phyloP scores from a whole-genome alignment of 2,329 filamentous ascomycete species.

The Tolypocladium guangdongense region DNA sequence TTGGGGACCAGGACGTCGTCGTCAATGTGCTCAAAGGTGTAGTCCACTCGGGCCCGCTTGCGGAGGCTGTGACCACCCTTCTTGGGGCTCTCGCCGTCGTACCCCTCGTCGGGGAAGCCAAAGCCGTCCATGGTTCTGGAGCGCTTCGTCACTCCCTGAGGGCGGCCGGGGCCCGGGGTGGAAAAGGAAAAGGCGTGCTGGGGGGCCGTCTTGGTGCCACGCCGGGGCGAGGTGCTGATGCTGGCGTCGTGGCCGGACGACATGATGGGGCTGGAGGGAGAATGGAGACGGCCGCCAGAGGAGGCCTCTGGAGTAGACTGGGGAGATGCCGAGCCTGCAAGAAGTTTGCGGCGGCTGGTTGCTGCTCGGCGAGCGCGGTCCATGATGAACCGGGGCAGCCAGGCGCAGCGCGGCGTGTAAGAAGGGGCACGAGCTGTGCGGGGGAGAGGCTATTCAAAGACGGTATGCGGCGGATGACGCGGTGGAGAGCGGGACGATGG shows the following conservation, averaged over 20 bases:
- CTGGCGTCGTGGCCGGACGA: conserved; percentile 16
- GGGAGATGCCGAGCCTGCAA: conserved; percentile 22
- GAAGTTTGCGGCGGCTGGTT: conserved; percentile 19
- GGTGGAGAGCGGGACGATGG: neutral
- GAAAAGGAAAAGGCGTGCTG: conserved; percentile 27
- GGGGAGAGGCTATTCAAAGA: conserved; percentile 1
- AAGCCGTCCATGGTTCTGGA: conserved; percentile 31
- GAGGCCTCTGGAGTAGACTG: conserved; percentile 19
- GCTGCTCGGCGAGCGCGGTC: conserved; percentile 25
- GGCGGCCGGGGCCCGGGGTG: conserved; percentile 18
- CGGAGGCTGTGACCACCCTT: conserved; percentile 50
- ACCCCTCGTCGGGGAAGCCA: conserved; percentile 24
- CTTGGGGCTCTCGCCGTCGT: conserved; percentile 36
- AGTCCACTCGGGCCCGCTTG: conserved; percentile 45
- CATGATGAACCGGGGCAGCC: conserved; percentile 22
- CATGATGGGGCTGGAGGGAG: conserved; percentile 20
- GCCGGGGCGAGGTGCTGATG: conserved; percentile 17
- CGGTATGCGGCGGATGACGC: neutral
- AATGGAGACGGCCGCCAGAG: conserved; percentile 15
- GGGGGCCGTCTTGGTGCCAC: conserved; percentile 22
- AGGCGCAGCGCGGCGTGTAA: conserved; percentile 7
- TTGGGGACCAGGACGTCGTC: conserved; percentile 31
- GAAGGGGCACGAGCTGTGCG: conserved; percentile 9
- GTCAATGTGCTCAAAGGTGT: conserved; percentile 41
- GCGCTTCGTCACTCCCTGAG: conserved; percentile 27